Base-by-base conservation (phyloP, 2,329 filamentous ascomycete genomes). In the Westerdykella aurantiaca region DNA sequence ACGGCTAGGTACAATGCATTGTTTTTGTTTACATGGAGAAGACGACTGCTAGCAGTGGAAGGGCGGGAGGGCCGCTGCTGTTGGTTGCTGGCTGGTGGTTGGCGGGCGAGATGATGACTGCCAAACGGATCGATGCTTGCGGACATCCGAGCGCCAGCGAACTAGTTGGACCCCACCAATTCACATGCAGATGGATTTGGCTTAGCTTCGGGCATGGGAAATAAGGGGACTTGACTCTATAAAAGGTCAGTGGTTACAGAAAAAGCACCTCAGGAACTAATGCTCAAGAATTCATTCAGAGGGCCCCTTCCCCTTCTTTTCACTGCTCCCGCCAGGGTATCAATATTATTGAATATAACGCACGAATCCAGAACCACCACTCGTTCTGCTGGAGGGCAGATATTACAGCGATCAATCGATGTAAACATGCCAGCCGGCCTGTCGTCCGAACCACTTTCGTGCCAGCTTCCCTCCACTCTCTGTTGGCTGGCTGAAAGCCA, bases 401-500 rank as follows among this genome's bases (percentile, higher is more conserved):
- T 10, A 34, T 6, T 7, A 9, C 29, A 25, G 7, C 39, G 7
- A 37, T 79, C 71, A 70, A 77, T 86, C 63, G 44, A 73, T 68
- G 61, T 83, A 83, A 39, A 83, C 78, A 64, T 73, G 72, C 80
- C 80, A 83, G 38, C 75, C 77, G 45, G 71, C 72, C 38, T 72
- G 67, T 38, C 64, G 66, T 17, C 75, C 78, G 53, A 77, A 80
- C 69, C 80, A 83, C 47, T 72, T 74, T 53, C 75, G 69, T 7
- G 80, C 79, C 50, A 85, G 66, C 34, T 66, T 67, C 12, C 73
- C 74, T 31, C 82, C 82, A 54, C 74, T 77, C 51, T 77, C 76
- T 0, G 82, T 85, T n/a, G 81, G 80, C 54, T 82, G 79, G 53
- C 79, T 82, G 64, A 85, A 83, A 2, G 81, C 81, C 33, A 83